Percentiles rank a stretch among this genome's conserved stretches.
These are phyloP conservation scores for Clarkia xantiana DNA, from an alignment of 345 rosid genomes.

Conservation along the genomic window DNA sequence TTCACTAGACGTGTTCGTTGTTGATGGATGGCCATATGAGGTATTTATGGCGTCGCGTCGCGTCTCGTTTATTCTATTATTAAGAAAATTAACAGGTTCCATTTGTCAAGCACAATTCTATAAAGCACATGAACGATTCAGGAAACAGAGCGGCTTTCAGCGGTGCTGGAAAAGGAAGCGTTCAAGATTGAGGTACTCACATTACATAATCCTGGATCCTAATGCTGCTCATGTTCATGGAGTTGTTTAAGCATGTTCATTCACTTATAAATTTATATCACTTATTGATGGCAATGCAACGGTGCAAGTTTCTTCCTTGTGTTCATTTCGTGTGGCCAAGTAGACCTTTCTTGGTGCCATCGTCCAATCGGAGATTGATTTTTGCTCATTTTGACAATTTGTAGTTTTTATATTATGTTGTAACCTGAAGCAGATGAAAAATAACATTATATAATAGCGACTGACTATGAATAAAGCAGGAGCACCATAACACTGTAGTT, in stretches of 20 bases:
- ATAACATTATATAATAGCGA: no score
- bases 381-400: no score
- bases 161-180: conserved; percentile 31
- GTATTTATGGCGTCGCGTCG: conserved; percentile 16
- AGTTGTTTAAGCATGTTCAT: background rate
- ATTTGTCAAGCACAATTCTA: background rate
- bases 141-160: conserved; percentile 43
- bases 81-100: background rate
- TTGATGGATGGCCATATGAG: conserved; percentile 45
- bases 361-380: no score
- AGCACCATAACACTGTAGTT: no score
- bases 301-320: background rate
- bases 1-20: conserved; percentile 66
- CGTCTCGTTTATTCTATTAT: background rate
- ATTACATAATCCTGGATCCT: background rate
- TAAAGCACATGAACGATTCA: conserved; percentile 14
- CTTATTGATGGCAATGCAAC: background rate
- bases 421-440: no score
- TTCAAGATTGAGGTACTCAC: conserved; percentile 33
- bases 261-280: background rate
- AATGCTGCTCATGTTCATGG: background rate
- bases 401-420: no score
- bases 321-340: background rate
- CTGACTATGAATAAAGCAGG: no score
- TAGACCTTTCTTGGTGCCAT: no score